Conservation (phyloP, 2,329 filamentous ascomycete genomes). For the Aspergillus sp. region DNA sequence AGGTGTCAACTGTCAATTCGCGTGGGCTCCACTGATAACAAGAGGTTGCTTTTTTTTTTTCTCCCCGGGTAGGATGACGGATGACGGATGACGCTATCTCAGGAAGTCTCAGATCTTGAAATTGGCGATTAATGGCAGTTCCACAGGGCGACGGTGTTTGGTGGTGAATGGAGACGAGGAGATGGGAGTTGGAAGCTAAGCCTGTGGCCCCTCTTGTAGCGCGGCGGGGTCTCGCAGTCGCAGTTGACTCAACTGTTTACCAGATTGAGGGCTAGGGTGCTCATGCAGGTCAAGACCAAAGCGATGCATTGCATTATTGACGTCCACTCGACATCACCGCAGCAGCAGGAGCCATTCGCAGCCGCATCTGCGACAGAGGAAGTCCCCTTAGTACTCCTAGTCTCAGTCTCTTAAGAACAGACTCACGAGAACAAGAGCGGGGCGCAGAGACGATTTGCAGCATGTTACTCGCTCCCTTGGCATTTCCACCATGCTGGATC, state of each 20-base stretch:
- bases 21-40: too few relatives aligned
- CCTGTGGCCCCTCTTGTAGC: background rate
- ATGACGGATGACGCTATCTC: background rate
- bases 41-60: too few relatives aligned
- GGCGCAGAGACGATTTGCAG: constrained; percentile 1
- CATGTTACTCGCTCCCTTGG: constrained; percentile 1
- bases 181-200: background rate
- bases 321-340: too few relatives aligned
- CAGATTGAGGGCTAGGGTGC: too few relatives aligned
- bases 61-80: too few relatives aligned
- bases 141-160: background rate
- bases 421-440: constrained; percentile 7
- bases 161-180: background rate
- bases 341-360: too few relatives aligned
- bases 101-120: background rate
- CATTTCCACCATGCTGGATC: constrained; percentile 6
- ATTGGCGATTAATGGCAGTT: background rate
- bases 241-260: background rate
- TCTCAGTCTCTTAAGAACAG: background rate
- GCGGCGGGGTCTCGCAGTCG: background rate
- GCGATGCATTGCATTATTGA: background rate
- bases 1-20: too few relatives aligned
- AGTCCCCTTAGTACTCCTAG: background rate
- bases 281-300: background rate
- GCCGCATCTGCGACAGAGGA: background rate